Evolutionary conservation across 1,284 basidiomycete genomes (phyloP), one percentile per base, ranked within the genome.

Genomic region (Fomitopsis betulina): DNA sequence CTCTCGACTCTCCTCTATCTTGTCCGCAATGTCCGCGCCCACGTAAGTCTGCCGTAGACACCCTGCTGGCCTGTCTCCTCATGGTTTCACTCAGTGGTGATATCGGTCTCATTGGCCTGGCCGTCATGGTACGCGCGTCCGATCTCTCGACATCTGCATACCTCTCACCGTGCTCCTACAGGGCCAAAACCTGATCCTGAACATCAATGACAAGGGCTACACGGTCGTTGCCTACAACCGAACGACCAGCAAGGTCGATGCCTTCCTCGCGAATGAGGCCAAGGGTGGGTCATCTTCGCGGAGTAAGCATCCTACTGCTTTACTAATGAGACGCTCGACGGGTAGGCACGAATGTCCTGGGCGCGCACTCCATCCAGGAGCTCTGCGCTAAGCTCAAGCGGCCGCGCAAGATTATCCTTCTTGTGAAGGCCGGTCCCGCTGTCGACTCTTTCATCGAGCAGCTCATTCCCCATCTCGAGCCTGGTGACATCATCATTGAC

Each of bases 171-270:
- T 13, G 17, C 23, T 38, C 38, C 30, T 67, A 37, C 35, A 95
- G 93, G 93, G 94, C 71, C 94, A 96, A 86, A 97, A 97, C 78
- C 76, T 96, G 70, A 96, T 97, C 74, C 81, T 97, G 67, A 97
- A 97, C 83, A 97, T 97, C 92, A 96, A 96, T 75, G 96, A 98
- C 84, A 98, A 99, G 81, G 97, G 97, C 55, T 99, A 95, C 82
- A 95, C 79, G 65, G 97, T 99, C 69, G 89, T 94, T 66, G 95
- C 94, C 25, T 99, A 91, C 83, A 99, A 99, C 84, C 92, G 96
- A 68, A 99, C 96, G 52, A 91, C 88, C 68, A 89, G 86, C 79
- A 99, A 99, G 79, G 96, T 99, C 67, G 95, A 98, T 75, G 73
- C 85, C 74, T 99, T 99, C 86, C 86, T 99, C 62, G 86, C 82